Conservation (phyloP, 164 flowering plant genomes). For the Houttuynia cordata region DNA sequence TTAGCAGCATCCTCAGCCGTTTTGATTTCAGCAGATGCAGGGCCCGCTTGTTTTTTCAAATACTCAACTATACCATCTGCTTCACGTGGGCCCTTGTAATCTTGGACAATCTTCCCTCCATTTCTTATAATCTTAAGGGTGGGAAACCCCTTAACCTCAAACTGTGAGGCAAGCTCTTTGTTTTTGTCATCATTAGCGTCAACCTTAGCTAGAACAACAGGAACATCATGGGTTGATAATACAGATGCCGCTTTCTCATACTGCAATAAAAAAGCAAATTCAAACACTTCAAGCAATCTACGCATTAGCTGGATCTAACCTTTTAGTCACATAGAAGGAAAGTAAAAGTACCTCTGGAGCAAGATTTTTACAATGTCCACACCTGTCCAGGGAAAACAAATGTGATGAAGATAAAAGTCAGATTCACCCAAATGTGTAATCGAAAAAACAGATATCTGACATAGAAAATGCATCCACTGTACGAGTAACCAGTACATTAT, state of each 20-base stretch:
- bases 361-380: slow-evolving; percentile 90
- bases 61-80: slow-evolving; percentile 81
- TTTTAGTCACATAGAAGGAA: background rate
- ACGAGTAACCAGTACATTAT: no score
- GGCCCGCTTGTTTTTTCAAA: slow-evolving; percentile 76
- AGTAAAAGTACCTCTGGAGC: slow-evolving; percentile 76
- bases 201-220: slow-evolving; percentile 66
- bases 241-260: slow-evolving; percentile 84
- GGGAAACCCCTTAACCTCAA: slow-evolving; percentile 65
- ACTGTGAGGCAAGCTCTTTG: slow-evolving; percentile 49
- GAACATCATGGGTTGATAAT: slow-evolving; percentile 58
- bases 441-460: background rate
- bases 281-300: background rate
- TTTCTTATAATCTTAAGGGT: slow-evolving; percentile 72
- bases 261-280: slow-evolving; percentile 23
- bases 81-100: slow-evolving; percentile 87
- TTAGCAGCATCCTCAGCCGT: slow-evolving; percentile 47
- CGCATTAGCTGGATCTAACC: background rate
- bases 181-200: slow-evolving; percentile 75
- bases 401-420: background rate
- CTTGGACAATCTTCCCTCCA: slow-evolving; percentile 63
- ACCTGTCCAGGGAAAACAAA: slow-evolving; percentile 34
- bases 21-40: slow-evolving; percentile 72
- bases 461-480: background rate
- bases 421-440: background rate